These are phyloP conservation scores for Hymenoscyphus albidus DNA, from an alignment of 2,329 filamentous ascomycete species.

Conservation along the genomic window DNA sequence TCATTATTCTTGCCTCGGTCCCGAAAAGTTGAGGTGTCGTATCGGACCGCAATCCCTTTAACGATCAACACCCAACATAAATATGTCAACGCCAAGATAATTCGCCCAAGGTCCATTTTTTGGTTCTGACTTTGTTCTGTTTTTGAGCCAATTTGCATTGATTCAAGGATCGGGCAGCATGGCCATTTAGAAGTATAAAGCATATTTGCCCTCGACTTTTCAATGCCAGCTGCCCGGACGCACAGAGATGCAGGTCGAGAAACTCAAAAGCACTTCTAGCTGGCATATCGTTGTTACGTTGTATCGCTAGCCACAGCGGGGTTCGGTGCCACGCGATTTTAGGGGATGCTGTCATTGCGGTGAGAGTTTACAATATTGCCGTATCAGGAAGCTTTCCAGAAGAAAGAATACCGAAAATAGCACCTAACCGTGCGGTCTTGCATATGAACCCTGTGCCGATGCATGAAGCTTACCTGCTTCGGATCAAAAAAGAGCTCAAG, in stretches of 20 bases:
- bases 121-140: not conserved
- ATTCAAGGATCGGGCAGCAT: not conserved
- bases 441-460: constrained; percentile 1
- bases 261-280: not conserved
- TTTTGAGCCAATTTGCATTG: not conserved
- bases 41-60: not conserved
- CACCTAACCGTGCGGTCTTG: not conserved
- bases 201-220: not conserved
- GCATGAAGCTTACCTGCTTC: not conserved
- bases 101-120: not conserved
- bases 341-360: not conserved
- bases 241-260: not conserved
- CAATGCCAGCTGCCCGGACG: not conserved
- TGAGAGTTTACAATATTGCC: not conserved
- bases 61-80: not conserved
- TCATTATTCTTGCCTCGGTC: not conserved
- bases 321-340: not conserved
- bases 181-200: not conserved
- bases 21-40: not conserved
- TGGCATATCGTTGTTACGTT: constrained; percentile 7
- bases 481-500: not conserved
- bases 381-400: not conserved
- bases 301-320: constrained; percentile 6
- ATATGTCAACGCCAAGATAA: not conserved
- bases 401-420: constrained; percentile 3